Conservation (phyloP, 345 rosid genomes). For the Pugionium cornutum region DNA sequence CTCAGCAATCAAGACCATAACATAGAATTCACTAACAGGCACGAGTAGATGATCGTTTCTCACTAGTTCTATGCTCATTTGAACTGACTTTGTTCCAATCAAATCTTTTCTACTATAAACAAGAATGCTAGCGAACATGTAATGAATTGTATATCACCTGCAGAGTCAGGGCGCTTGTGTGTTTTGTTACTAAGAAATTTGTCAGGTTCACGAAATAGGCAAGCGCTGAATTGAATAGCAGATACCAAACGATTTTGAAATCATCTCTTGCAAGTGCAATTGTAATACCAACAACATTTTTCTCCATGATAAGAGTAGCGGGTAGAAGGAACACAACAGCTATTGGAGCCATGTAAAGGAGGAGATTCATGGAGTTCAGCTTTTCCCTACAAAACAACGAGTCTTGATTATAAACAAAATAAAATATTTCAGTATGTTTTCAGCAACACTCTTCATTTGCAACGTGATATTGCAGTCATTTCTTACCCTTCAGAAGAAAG, state of each 20-base stretch:
- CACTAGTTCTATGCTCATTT: constrained; percentile 4
- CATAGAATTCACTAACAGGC: neutral
- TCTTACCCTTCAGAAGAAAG: constrained; percentile 98
- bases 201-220: constrained; percentile 97
- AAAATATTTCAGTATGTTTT: constrained; percentile 8
- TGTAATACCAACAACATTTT: constrained; percentile 89
- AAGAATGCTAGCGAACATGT: neutral
- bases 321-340: constrained; percentile 94
- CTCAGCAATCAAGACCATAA: neutral
- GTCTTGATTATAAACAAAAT: too few species aligned
- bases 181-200: constrained; percentile 98
- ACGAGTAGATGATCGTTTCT: neutral
- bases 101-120: neutral
- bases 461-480: constrained; percentile 5
- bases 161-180: constrained; percentile 93
- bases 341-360: constrained; percentile 97
- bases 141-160: constrained; percentile 57
- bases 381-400: constrained; percentile 68
- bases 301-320: constrained; percentile 92
- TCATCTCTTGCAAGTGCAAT: constrained; percentile 96
- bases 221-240: constrained; percentile 86
- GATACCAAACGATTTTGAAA: constrained; percentile 83
- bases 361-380: constrained; percentile 97
- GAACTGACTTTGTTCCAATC: constrained; percentile 7
- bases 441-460: constrained; percentile 11